phyloP scores from a whole-genome alignment of 805 yeast genomes.

The Saccharomycopsis sp. region DNA sequence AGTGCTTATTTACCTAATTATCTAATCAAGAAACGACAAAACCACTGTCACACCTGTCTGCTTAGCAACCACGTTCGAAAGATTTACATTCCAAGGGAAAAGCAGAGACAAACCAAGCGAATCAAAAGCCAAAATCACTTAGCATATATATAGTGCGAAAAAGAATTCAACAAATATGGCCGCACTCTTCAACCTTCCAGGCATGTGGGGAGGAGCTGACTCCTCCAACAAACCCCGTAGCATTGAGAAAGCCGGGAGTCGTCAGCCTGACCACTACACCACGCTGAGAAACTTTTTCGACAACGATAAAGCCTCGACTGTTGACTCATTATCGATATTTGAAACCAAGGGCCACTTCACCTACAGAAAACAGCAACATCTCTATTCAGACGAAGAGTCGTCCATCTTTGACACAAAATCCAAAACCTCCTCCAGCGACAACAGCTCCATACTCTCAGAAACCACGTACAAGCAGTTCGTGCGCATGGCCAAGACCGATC shows the following conservation, averaged over 20 bases:
- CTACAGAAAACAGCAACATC: neutral
- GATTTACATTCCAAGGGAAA: neutral
- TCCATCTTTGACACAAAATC: neutral
- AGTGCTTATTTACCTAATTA: neutral
- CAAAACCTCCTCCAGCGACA: neutral
- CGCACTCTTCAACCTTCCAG: neutral
- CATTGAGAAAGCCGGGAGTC: too few relatives aligned
- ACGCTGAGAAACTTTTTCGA: neutral
- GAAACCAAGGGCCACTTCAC: neutral
- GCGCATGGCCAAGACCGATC: neutral
- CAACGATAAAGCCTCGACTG: neutral
- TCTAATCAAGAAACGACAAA: neutral
- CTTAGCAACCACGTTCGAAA: neutral
- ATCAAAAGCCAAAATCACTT: neutral
- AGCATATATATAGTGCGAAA: neutral
- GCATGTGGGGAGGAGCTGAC: neutral
- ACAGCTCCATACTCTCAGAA: neutral
- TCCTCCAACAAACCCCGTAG: neutral
- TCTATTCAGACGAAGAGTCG: constrained; percentile 2
- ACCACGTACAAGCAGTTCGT: constrained; percentile 1
- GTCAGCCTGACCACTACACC: neutral
- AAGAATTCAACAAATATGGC: constrained; percentile 32
- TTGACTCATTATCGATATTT: neutral
- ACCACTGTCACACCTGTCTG: neutral
- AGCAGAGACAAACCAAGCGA: neutral